Conservation (phyloP, 352 stramenopile genomes). For the Plasmopara viticola region DNA sequence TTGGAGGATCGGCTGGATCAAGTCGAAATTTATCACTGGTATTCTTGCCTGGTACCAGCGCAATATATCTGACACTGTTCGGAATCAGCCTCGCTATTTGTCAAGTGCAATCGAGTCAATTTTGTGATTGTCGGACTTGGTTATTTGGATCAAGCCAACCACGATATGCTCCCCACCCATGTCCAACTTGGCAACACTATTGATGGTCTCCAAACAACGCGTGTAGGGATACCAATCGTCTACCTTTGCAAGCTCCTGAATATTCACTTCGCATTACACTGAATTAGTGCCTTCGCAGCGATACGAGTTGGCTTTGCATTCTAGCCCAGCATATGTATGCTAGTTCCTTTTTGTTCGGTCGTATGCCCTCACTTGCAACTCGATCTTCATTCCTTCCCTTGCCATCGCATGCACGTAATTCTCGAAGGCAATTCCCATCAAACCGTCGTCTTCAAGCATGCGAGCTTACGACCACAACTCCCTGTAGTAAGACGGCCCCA, state of each 20-base stretch:
- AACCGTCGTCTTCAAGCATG: slow-evolving; percentile 2
- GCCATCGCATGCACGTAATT: slow-evolving; percentile 7
- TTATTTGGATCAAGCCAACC: slow-evolving; percentile 1
- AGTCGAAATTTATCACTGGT: slow-evolving; percentile 1
- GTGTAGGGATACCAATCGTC: too few relatives aligned
- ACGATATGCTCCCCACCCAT: neutral
- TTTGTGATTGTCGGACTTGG: neutral
- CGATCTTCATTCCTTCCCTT: too few relatives aligned
- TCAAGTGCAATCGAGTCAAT: slow-evolving; percentile 1
- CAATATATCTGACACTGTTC: neutral
- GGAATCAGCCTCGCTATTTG: slow-evolving; percentile 2
- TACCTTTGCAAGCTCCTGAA: too few relatives aligned
- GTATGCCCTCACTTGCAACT: slow-evolving; percentile 1
- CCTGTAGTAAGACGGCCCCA: slow-evolving; percentile 1
- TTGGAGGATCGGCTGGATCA: neutral
- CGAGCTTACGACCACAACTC: too few relatives aligned
- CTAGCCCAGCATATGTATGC: slow-evolving; percentile 1
- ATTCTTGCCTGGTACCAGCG: too few relatives aligned
- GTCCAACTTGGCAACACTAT: too few relatives aligned
- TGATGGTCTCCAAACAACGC: too few relatives aligned
- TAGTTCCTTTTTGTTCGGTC: neutral
- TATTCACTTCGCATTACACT: too few relatives aligned
- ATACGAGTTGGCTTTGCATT: slow-evolving; percentile 1
- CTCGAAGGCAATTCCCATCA: neutral
- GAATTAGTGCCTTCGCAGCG: neutral